Conservation (phyloP, 1,284 basidiomycete genomes). For the Fomitopsis betulina region DNA sequence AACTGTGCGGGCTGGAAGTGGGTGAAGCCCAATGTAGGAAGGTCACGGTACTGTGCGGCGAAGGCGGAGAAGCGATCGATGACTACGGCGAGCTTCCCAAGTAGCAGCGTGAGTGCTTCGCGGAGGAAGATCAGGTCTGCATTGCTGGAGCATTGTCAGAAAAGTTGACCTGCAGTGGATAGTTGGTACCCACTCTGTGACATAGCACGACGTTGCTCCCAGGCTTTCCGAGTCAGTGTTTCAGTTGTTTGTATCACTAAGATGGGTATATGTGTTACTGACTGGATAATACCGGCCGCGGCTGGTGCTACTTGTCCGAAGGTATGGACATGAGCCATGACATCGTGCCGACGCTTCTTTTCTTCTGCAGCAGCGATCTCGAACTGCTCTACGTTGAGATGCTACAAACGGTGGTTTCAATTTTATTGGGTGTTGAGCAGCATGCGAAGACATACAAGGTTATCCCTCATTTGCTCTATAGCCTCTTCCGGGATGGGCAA, state of each 20-base stretch:
- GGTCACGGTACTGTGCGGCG: slow-evolving; percentile 66
- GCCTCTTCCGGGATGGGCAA: slow-evolving; percentile 88
- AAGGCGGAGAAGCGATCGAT: slow-evolving; percentile 87
- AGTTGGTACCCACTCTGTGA: slow-evolving; percentile 76
- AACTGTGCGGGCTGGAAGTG: slow-evolving; percentile 99
- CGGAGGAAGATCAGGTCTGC: slow-evolving; percentile 97
- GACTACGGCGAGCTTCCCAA: slow-evolving; percentile 85
- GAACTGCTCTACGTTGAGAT: slow-evolving; percentile 88
- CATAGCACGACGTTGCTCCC: slow-evolving; percentile 97
- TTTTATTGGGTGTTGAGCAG: not conserved
- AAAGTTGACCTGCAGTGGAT: not conserved
- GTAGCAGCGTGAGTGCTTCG: slow-evolving; percentile 79
- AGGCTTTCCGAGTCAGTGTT: slow-evolving; percentile 43
- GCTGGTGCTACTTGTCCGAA: slow-evolving; percentile 93
- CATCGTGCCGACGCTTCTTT: slow-evolving; percentile 97
- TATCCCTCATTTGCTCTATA: slow-evolving; percentile 89
- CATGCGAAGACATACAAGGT: slow-evolving; percentile 61
- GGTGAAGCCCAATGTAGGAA: slow-evolving; percentile 94
- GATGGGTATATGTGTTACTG: slow-evolving; percentile 27
- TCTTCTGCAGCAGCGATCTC: slow-evolving; percentile 91
- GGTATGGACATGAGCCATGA: slow-evolving; percentile 99
- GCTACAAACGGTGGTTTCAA: slow-evolving; percentile 35
- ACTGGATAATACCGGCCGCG: slow-evolving; percentile 98
- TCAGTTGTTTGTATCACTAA: slow-evolving; percentile 4
- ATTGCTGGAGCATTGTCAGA: slow-evolving; percentile 51